phyloP scores from a whole-genome alignment of 2,329 filamentous ascomycete genomes.

The Trichoderma harzianum region DNA sequence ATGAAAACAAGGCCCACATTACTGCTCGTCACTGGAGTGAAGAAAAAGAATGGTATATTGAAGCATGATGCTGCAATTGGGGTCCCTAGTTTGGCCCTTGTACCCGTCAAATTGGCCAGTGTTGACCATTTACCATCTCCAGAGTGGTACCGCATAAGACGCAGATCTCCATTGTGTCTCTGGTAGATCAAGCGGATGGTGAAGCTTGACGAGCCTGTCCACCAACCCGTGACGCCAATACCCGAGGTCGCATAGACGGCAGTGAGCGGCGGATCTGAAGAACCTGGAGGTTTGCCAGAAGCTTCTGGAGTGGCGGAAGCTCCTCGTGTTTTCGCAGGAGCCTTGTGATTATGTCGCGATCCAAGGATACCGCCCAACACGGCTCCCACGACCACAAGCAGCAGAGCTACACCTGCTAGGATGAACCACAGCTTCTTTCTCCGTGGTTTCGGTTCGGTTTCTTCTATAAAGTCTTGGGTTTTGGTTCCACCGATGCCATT shows the following conservation, averaged over 20 bases:
- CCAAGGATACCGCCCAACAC: not conserved
- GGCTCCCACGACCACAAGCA: not conserved
- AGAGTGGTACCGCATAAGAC: not conserved
- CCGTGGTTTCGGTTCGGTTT: not conserved
- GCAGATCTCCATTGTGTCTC: not conserved
- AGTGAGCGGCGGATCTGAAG: not conserved
- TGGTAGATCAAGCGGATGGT: not conserved
- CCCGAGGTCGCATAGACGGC: not conserved
- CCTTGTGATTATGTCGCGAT: not conserved
- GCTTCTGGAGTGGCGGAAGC: not conserved
- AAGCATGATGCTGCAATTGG: not conserved
- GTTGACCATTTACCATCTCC: not conserved
- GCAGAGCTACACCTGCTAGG: not conserved
- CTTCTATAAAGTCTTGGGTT: not conserved
- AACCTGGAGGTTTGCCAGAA: not conserved
- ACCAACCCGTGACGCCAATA: not conserved
- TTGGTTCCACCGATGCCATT: not conserved
- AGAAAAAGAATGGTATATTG: not conserved
- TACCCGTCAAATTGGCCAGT: not conserved
- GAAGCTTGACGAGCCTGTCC: not conserved
- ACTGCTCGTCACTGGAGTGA: not conserved
- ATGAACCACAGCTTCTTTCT: not conserved
- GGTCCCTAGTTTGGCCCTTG: not conserved
- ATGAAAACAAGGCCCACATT: not conserved
- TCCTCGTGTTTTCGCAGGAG: not conserved